Evolutionary conservation across 495 filamentous ascomycete genomes (phyloP).

Genomic region (Aspergillus leporis): DNA sequence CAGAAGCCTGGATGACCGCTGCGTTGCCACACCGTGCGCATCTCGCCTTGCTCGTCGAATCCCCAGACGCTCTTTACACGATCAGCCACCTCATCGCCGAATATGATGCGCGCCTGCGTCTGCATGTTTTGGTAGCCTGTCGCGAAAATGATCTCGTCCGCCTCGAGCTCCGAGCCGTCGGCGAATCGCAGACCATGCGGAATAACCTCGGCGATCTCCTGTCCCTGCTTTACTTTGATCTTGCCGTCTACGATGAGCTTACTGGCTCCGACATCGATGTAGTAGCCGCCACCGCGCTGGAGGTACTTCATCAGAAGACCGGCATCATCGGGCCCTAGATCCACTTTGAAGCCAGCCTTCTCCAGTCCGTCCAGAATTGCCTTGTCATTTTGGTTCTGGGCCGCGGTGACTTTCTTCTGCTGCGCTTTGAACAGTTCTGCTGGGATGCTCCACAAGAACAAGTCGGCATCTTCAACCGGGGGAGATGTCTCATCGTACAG

Average conservation of each 20-base stretch:
- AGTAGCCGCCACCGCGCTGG: slow-evolving; percentile 75
- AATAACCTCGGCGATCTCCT: slow-evolving; percentile 62
- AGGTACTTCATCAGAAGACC: slow-evolving; percentile 77
- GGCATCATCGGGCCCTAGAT: slow-evolving; percentile 62
- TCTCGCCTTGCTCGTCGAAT: slow-evolving; percentile 74
- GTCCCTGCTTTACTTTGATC: slow-evolving; percentile 72
- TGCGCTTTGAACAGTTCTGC: slow-evolving; percentile 58
- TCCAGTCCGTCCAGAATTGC: slow-evolving; percentile 58
- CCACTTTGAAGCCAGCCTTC: slow-evolving; percentile 67
- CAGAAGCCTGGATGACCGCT: slow-evolving; percentile 77
- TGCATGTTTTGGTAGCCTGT: slow-evolving; percentile 86
- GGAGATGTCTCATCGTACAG: slow-evolving; percentile 63
- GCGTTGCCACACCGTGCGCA: slow-evolving; percentile 67
- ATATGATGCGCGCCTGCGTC: slow-evolving; percentile 56
- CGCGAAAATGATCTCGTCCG: slow-evolving; percentile 80
- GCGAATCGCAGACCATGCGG: slow-evolving; percentile 61
- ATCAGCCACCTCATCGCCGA: slow-evolving; percentile 71
- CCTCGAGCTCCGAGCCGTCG: slow-evolving; percentile 66
- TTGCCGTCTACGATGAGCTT: slow-evolving; percentile 74
- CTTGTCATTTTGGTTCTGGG: slow-evolving; percentile 48
- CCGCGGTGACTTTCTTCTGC: slow-evolving; percentile 52
- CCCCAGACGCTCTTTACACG: slow-evolving; percentile 74
- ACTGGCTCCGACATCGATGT: slow-evolving; percentile 73
- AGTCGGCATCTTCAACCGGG: slow-evolving; percentile 61
- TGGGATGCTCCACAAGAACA: slow-evolving; percentile 56